Percentiles rank a stretch among this genome's conserved stretches.
phyloP scores from a whole-genome alignment of 1,284 basidiomycete species.

The Marasmius tenuissimus region DNA sequence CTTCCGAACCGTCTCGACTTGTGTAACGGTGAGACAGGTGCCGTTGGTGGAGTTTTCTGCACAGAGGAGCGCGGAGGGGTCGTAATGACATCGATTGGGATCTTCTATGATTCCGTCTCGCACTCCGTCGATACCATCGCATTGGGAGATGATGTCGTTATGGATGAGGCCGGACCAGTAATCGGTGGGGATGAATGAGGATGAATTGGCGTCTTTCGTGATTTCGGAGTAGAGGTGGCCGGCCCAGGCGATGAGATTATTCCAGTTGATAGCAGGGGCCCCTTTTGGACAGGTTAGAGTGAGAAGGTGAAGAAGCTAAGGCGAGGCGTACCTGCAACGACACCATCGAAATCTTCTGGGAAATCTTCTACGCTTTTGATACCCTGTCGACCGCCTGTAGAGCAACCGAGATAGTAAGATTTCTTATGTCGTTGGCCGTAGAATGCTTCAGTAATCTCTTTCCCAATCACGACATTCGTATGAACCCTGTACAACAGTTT shows the following conservation, averaged over 20 bases:
- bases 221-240: background rate
- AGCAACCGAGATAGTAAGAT: slow-evolving; percentile 21
- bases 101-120: slow-evolving; percentile 33
- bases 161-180: slow-evolving; percentile 11
- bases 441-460: slow-evolving; percentile 15
- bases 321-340: slow-evolving; percentile 13
- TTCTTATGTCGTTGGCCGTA: slow-evolving; percentile 12
- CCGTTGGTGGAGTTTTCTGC: slow-evolving; percentile 19
- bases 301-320: background rate
- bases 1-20: slow-evolving; percentile 30
- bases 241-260: slow-evolving; percentile 9
- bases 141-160: slow-evolving; percentile 19
- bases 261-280: slow-evolving; percentile 15
- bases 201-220: slow-evolving; percentile 1
- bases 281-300: background rate
- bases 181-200: slow-evolving; percentile 9
- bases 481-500: slow-evolving; percentile 5
- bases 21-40: slow-evolving; percentile 29
- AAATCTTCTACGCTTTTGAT: slow-evolving; percentile 16
- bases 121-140: slow-evolving; percentile 31
- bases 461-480: slow-evolving; percentile 14
- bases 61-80: slow-evolving; percentile 29
- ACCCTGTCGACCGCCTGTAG: slow-evolving; percentile 20
- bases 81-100: slow-evolving; percentile 32
- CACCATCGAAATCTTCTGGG: slow-evolving; percentile 21